Evolutionary conservation across 805 yeast genomes (phyloP), one percentile per base, ranked within the genome.

Genomic region (Nakazawaea ernobii): DNA sequence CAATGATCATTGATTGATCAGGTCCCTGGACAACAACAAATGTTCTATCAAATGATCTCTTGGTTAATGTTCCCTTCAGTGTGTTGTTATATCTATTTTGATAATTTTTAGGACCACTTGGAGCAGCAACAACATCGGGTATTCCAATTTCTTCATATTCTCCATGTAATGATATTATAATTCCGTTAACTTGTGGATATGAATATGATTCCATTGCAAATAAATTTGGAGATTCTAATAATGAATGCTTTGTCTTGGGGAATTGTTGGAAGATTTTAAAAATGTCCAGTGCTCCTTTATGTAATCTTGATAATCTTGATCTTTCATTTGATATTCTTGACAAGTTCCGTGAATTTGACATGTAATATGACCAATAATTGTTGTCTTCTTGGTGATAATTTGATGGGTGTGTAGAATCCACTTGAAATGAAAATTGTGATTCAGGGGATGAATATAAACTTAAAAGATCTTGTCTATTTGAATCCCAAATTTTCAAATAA

Each of bases 41-140:
- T 0, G 84, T 74, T 59, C 99, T 75, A 62, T 94, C 99, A 63
- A 94, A 94, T 8, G 94, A 80, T 60, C 94, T 84, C 54, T 72
- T 73, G 5, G 77, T 68, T 32, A 83, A 65, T 29, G 73, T 62
- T 17, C 65, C 61, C 11, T 57, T 43, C 41, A 61, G 53, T 6
- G 59, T 42, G 11, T 55, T 54, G 6, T 65, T 49, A 61, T 65
- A 50, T 58, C 64, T 55, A 13, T 59, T 55, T 41, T 50, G 38
- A 15, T 32, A 37, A 30, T 35, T 39, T 9, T 44, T 32, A 20
- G 44, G 42, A 10, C 38, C 50, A 33, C 10, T 24, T n/a, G 46
- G 39, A 26, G 46, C 40, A 15, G 46, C n/a, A 2, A 29, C 42
- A 9, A 39, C 38, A 30, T 73, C 76, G 1, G 91, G 89, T 17